These are phyloP conservation scores for Cladorrhinum sp. DNA, from an alignment of 2,329 filamentous ascomycete genomes.

Conservation along the genomic window DNA sequence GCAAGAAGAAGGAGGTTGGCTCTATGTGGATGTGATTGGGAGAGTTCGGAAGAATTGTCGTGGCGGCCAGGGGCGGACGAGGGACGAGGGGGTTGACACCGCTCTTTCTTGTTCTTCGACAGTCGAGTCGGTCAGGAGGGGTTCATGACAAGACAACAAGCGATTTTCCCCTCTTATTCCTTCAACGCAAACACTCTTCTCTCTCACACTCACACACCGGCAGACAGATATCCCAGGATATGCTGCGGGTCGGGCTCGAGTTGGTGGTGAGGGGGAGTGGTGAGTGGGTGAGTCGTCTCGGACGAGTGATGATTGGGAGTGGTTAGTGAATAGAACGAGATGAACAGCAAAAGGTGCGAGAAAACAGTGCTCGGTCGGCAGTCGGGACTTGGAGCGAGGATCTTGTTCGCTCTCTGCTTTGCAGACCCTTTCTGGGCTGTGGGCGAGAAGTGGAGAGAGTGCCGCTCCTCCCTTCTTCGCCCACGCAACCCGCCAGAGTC, in stretches of 20 bases:
- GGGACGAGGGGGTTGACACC: conserved; percentile 36
- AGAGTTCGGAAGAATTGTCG: conserved; percentile 45
- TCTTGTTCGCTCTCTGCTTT: conserved; percentile 5
- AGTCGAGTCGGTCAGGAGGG: conserved; percentile 37
- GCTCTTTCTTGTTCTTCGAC: conserved; percentile 40
- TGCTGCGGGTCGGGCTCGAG: neutral
- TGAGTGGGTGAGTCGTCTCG: neutral
- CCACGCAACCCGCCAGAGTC: conserved; percentile 20
- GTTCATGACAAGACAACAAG: conserved; percentile 32
- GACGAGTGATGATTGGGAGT: neutral
- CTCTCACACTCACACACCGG: neutral
- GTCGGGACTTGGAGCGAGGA: conserved; percentile 8
- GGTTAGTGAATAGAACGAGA: neutral
- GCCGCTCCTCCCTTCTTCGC: conserved; percentile 10
- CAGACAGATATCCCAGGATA: neutral
- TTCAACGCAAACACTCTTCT: neutral
- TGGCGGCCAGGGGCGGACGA: conserved; percentile 29
- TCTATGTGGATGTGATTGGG: conserved; percentile 35
- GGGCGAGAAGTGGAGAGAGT: conserved; percentile 10
- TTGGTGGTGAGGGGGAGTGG: neutral
- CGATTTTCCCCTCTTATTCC: conserved; percentile 2
- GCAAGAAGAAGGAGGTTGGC: conserved; percentile 32
- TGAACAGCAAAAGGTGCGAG: conserved; percentile 12
- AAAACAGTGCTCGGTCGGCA: conserved; percentile 11
- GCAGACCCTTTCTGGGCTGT: neutral